Evolutionary conservation across 495 filamentous ascomycete genomes (phyloP), one percentile per base, ranked within the genome.

Genomic region (Pseudomonodictys pantanalensis): DNA sequence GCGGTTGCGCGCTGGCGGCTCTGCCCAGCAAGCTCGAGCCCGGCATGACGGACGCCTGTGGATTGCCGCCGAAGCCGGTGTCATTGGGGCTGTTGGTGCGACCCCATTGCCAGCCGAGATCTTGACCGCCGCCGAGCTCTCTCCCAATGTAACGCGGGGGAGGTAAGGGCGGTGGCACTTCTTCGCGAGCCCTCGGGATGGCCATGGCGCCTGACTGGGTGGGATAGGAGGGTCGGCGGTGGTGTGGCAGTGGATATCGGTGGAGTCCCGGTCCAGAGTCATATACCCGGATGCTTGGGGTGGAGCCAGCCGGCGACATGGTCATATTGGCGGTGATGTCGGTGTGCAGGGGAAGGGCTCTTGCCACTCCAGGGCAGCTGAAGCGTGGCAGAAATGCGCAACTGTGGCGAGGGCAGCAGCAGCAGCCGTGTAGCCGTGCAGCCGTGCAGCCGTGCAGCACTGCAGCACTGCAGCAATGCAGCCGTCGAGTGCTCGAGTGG

Each of bases 141-240:
- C 79, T 82, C 46, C 70, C 75, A 39, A 86, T 79, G 51, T 76
- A 71, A 58, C 76, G 71, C 7, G 84, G 85, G 7, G 85, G 85
- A 45, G 85, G 85, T 59, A 87, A 74, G 56, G 84, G 83, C 52
- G 84, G 84, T 39, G 85, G 85, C 38, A 74, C 75, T 38, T 79
- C 72, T 45, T 79, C 74, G 52, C 67, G 72, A 47, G 77, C 68
- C 59, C 75, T 76, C 59, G 68, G 79, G 69, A 87, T 85, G n/a
- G 81, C 72, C 80, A 86, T 77, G 41, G 84, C 49, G 32, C 54
- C 55, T 10, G 61, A 57, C 1, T 60, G 29, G 17, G 51, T 18
- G 43, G 58, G 56, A 53, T 65, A 67, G 52, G 66, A 65, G 42
- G 62, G 48, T 12, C 60, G 69, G 53, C 55, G 54, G 49, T 62